phyloP scores from a whole-genome alignment of 2,329 filamentous ascomycete genomes.

The Capronia americana region DNA sequence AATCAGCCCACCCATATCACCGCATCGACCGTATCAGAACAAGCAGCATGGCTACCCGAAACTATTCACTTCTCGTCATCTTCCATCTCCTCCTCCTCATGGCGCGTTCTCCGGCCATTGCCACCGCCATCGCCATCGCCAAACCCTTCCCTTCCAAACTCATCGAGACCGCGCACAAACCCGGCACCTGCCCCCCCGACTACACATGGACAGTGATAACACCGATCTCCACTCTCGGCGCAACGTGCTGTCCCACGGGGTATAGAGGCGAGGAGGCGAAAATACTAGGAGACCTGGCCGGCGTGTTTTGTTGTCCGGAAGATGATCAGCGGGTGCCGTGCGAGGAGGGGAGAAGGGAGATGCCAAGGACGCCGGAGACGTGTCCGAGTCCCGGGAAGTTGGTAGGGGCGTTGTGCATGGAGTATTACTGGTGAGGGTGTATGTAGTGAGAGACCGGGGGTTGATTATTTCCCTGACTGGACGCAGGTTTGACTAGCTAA shows the following conservation, averaged over 20 bases:
- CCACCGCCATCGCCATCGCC: neutral
- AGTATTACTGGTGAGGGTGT: slow-evolving; percentile 8
- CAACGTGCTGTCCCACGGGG: slow-evolving; percentile 20
- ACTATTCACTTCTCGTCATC: neutral
- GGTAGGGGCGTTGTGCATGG: slow-evolving; percentile 3
- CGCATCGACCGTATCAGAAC: neutral
- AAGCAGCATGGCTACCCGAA: neutral
- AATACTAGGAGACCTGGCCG: slow-evolving; percentile 13
- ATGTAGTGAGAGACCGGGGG: neutral
- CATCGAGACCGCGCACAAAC: neutral
- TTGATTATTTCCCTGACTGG: neutral
- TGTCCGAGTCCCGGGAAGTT: slow-evolving; percentile 13
- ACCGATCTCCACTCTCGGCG: slow-evolving; percentile 12
- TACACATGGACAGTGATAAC: slow-evolving; percentile 17
- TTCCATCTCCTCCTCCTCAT: neutral
- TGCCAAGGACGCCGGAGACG: slow-evolving; percentile 13
- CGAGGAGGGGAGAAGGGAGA: neutral
- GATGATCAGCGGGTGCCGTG: slow-evolving; percentile 6
- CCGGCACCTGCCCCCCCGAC: slow-evolving; percentile 11
- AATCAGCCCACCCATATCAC: neutral
- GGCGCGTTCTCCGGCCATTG: neutral
- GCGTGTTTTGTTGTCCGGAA: slow-evolving; percentile 22
- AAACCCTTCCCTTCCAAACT: neutral
- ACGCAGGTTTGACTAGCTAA: neutral
- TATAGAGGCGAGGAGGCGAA: slow-evolving; percentile 13